Percentiles rank a stretch among this genome's conserved stretches.
These are phyloP conservation scores for Pyrenochaeta sp. DNA, from an alignment of 2,329 filamentous ascomycete genomes.

Conservation along the genomic window DNA sequence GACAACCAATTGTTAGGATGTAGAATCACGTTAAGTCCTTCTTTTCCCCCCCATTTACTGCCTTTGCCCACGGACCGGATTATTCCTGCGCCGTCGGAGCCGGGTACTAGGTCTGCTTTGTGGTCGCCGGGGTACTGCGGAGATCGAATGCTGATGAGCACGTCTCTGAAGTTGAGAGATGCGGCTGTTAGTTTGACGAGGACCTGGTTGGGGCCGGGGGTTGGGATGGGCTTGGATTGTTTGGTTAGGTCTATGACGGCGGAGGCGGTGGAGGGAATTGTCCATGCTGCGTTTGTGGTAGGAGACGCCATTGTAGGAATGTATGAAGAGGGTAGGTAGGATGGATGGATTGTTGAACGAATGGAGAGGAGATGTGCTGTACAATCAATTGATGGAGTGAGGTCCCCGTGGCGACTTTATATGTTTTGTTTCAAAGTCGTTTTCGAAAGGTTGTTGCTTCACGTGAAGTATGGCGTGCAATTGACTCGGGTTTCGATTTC, in stretches of 20 bases:
- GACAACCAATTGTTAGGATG: conserved; percentile 28
- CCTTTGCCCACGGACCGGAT: conserved; percentile 28
- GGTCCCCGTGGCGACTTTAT: no score
- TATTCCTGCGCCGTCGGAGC: conserved; percentile 31
- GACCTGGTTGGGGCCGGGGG: conserved; percentile 17
- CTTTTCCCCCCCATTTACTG: conserved; percentile 21
- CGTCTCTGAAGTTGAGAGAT: conserved; percentile 36
- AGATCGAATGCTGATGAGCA: conserved; percentile 21
- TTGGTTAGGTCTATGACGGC: conserved; percentile 3
- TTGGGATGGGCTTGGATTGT: neutral
- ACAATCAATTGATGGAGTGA: no score
- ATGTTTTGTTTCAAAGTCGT: no score
- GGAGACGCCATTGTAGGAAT: neutral
- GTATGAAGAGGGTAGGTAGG: neutral
- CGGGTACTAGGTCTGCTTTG: conserved; percentile 21
- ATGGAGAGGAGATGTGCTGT: no score
- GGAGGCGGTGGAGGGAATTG: conserved; percentile 7
- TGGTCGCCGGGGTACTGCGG: conserved; percentile 24
- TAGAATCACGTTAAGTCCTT: conserved; percentile 20
- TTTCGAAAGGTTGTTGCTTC: neutral
- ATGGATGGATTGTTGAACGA: no score
- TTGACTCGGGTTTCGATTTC: neutral
- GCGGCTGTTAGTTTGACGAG: conserved; percentile 31
- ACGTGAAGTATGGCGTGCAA: neutral
- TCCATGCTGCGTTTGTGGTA: conserved; percentile 12